Conservation (phyloP, 2,329 filamentous ascomycete species). For the Sclerotinia spermophila region DNA sequence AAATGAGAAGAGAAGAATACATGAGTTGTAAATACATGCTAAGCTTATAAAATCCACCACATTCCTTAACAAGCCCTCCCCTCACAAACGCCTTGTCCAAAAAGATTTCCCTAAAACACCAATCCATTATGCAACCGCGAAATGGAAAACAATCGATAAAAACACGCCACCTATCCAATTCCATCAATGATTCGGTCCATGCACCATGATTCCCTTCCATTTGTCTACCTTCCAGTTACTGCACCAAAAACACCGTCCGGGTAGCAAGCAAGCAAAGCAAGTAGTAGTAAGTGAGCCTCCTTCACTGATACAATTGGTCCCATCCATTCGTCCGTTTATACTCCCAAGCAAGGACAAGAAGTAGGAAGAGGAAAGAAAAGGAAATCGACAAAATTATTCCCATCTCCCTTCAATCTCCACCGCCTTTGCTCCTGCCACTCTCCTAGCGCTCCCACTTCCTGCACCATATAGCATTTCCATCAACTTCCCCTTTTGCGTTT, state of each 20-base stretch:
- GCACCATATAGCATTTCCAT: conserved; percentile 72
- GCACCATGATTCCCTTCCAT: conserved; percentile 14
- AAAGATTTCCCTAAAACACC: neutral
- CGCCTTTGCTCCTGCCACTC: conserved; percentile 19
- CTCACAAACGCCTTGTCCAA: neutral
- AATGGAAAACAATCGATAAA: neutral
- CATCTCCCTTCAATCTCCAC: conserved; percentile 26
- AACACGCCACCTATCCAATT: conserved; percentile 7
- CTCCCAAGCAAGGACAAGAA: neutral
- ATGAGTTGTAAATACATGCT: conserved; percentile 9
- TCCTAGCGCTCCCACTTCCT: conserved; percentile 28
- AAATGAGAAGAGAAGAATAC: neutral
- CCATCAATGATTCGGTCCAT: conserved; percentile 5
- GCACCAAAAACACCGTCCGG: conserved; percentile 14
- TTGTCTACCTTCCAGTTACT: conserved; percentile 11
- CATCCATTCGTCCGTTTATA: conserved; percentile 14
- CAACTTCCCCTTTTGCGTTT: conserved; percentile 77
- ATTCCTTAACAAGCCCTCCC: neutral
- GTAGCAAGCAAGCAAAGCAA: conserved; percentile 11
- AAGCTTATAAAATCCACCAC: neutral
- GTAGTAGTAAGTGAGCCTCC: conserved; percentile 1
- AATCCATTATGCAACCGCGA: neutral
- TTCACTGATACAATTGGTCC: neutral
- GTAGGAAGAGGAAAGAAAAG: conserved; percentile 1
- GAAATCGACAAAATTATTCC: conserved; percentile 18